Conservation (phyloP, 2,329 filamentous ascomycete species). For the Trematosphaeria pertusa region DNA sequence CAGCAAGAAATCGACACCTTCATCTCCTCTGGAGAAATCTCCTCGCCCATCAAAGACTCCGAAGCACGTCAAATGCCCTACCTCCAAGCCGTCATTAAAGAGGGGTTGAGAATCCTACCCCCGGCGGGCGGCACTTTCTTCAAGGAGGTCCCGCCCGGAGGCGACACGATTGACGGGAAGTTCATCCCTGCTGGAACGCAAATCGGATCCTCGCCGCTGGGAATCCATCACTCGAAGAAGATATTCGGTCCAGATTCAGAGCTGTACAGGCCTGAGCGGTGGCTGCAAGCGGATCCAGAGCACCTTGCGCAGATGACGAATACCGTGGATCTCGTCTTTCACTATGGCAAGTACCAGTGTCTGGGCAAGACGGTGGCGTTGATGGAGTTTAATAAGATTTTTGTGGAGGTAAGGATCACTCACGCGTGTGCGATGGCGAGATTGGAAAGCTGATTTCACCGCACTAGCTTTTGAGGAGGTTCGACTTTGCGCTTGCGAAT, state of each 20-base stretch:
- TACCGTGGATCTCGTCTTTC: conserved; percentile 39
- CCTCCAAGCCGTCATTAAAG: conserved; percentile 55
- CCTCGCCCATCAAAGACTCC: conserved; percentile 52
- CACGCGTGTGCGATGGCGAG: background rate
- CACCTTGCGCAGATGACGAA: conserved; percentile 30
- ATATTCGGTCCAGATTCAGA: conserved; percentile 49
- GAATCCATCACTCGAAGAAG: conserved; percentile 45
- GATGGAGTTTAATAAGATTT: conserved; percentile 44
- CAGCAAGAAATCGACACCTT: conserved; percentile 54
- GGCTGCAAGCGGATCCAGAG: conserved; percentile 39
- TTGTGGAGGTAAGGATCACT: conserved; percentile 55
- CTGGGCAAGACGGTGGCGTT: conserved; percentile 40
- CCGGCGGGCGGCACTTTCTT: conserved; percentile 14
- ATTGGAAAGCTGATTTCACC: background rate
- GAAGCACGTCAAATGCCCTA: conserved; percentile 50
- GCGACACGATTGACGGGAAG: background rate
- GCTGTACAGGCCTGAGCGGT: conserved; percentile 57
- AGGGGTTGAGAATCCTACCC: conserved; percentile 50
- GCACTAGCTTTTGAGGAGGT: background rate
- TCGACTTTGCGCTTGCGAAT: background rate
- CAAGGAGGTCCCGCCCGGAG: conserved; percentile 10
- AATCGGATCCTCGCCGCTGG: conserved; percentile 18
- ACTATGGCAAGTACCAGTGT: conserved; percentile 41
- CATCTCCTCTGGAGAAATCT: conserved; percentile 40
- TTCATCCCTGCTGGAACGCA: background rate